These are phyloP conservation scores for Wickerhamomyces strasburgensis DNA, from an alignment of 805 yeast species.

Conservation along the genomic window DNA sequence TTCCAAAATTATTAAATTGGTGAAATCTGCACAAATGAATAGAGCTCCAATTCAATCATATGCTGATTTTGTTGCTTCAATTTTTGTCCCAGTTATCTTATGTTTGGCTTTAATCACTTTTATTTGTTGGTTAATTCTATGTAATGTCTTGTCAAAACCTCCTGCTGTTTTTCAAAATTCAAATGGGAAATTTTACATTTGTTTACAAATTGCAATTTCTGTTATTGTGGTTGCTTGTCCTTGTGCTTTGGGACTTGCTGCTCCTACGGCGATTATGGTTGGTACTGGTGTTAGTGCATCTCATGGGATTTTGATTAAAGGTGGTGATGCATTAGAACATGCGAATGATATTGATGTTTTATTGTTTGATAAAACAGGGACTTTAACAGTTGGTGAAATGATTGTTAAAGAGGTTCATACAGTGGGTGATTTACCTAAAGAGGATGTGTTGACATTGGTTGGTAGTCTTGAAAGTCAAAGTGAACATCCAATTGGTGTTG, in stretches of 20 bases:
- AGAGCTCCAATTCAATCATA: slow-evolving; percentile 88
- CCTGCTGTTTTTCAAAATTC: slow-evolving; percentile 46
- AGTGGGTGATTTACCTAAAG: slow-evolving; percentile 6
- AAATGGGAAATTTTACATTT: slow-evolving; percentile 58
- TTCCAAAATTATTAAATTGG: slow-evolving; percentile 79
- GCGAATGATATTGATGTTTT: slow-evolving; percentile 61
- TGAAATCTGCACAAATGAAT: slow-evolving; percentile 82
- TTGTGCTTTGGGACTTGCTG: slow-evolving; percentile 94
- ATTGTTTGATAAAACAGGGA: slow-evolving; percentile 94
- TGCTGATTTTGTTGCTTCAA: slow-evolving; percentile 81
- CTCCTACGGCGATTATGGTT: slow-evolving; percentile 98
- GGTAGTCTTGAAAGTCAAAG: slow-evolving; percentile 60
- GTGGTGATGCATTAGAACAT: slow-evolving; percentile 82
- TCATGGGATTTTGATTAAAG: slow-evolving; percentile 85
- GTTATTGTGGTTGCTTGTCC: slow-evolving; percentile 98
- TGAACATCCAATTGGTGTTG: slow-evolving; percentile 86
- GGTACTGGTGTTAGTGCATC: slow-evolving; percentile 96
- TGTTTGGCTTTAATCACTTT: slow-evolving; percentile 62
- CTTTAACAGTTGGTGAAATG: slow-evolving; percentile 85
- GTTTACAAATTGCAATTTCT: slow-evolving; percentile 77
- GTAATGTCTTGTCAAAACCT: slow-evolving; percentile 31
- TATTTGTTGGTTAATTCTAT: slow-evolving; percentile 48
- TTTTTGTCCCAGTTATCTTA: slow-evolving; percentile 77
- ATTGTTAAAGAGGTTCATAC: slow-evolving; percentile 14
- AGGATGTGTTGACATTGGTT: slow-evolving; percentile 43